Evolutionary conservation across 2,329 filamentous ascomycete species (phyloP), one percentile per base, ranked within the genome.

Genomic region (Lasiodiplodia sp.): DNA sequence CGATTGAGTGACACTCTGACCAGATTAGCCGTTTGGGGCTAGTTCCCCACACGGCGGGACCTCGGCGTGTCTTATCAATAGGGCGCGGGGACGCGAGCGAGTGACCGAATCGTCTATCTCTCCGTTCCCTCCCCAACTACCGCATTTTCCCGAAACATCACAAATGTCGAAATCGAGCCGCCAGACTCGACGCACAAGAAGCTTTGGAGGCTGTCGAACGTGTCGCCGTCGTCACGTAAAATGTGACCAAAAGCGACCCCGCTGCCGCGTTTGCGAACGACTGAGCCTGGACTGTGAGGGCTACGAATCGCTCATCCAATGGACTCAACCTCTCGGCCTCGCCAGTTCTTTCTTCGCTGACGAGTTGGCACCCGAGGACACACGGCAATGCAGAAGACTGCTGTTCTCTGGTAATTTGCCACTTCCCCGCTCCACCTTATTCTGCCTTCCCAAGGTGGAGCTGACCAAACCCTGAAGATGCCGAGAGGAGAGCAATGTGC

Each of bases 201-300:
- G 60, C 28, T 64, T 64, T 14, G 60, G 60, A 0, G 60, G 60
- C 28, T 64, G 60, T 52, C 60, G 60, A 11, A 64, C 60, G 6
- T 64, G 60, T 6, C 60, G 60, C 10, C 60, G 60, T 7, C 60
- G 60, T 12, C 60, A 64, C 51, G 60, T 64, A 14, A 64, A 64
- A 38, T 64, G 60, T 31, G 60, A 64, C 21, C 60, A 64, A n/a
- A 31, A 21, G 3, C 60, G 60, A 7, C 60, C 47, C 4, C 3
- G 44, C n/a, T 64, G 60, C 60, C 18, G 44, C 8, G 60, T 25
- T 5, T 64, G 60, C 60, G 44, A 64, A n/a, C 60, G 60, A 5
- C 31, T 64, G 10, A 28, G 60, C 28, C 44, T 64, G n/a, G 60
- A 51, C 44, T 64, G 60, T n/a, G 60, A 64, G 14, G 60, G 44